Evolutionary conservation across 2,329 filamentous ascomycete species (phyloP), one percentile per base, ranked within the genome.

Genomic region (Claviceps maximensis): DNA sequence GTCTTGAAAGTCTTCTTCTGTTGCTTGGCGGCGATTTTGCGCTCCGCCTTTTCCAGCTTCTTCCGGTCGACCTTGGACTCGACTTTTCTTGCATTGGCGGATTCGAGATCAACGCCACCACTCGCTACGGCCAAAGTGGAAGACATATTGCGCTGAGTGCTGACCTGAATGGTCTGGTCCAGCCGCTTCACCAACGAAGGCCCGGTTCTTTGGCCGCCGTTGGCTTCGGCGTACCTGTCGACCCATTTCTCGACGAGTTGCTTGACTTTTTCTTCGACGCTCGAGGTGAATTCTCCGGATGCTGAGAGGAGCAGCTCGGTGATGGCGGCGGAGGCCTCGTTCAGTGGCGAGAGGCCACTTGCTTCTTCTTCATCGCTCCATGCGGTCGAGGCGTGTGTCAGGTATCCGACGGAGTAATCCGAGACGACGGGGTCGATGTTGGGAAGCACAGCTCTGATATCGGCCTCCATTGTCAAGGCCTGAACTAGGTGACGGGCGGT

Each of bases 1-100:
- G 86, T 95, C 78, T 97, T 97, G 84, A 93, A 96, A 38, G 84
- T 82, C 75, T 98, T 98, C 77, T 95, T 95, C 73, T 89, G 93
- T 74, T 97, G 93, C 75, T 98, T 98, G 63, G 90, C 90, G 49
- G 89, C 88, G 66, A 98, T 93, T 76, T 98, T 98, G 59, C 87
- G 80, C 72, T 98, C 93, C 1, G 93, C 93, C 74, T 98, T 98
- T 71, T 98, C 93, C 21, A 98, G 83, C 78, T 98, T 98, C 84
- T 97, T 98, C 66, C 85, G 84, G 72, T 98, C 93, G 56, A 98
- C 93, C 67, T 91, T 89, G 62, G 91, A 97, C 73, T 98, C 93
- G 54, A 98, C 87, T 73, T 97, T 97, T 63, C 91, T 81, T 41
- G 82, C 78, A 65, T 94, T 95, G 65, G 90, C 89, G 53, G 91